A percentile compares a stretch with the other conserved stretches of the same genome.
Evolutionary conservation across 768 basidiomycete genomes (phyloP).

Genomic region (Mycena pura): DNA sequence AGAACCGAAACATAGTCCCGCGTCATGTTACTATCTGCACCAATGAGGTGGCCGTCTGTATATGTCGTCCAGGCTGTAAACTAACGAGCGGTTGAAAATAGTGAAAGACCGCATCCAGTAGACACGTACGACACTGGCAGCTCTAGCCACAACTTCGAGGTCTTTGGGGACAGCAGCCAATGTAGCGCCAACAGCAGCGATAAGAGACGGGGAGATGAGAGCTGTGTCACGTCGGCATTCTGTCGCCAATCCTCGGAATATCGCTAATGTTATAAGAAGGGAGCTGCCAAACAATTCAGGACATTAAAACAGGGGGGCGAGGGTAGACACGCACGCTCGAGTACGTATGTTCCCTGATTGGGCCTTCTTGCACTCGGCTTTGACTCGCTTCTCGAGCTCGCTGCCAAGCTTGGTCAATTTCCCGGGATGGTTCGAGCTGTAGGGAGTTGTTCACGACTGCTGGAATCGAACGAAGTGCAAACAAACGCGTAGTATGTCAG

Average conservation of each 20-base stretch:
- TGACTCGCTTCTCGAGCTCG: slow-evolving; percentile 80
- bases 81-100: slow-evolving; percentile 42
- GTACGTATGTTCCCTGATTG: slow-evolving; percentile 77
- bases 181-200: slow-evolving; percentile 67
- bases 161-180: slow-evolving; percentile 64
- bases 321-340: slow-evolving; percentile 67
- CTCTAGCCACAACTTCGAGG: slow-evolving; percentile 76
- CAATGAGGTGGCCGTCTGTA: slow-evolving; percentile 85
- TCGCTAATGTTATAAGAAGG: slow-evolving; percentile 82
- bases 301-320: neutral
- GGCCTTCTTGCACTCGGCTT: slow-evolving; percentile 69
- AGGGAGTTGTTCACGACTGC: neutral
- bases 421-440: slow-evolving; percentile 74
- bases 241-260: slow-evolving; percentile 80
- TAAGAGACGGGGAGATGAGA: slow-evolving; percentile 72
- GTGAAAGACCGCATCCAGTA: neutral
- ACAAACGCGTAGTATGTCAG: slow-evolving; percentile 82
- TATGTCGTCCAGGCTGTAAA: slow-evolving; percentile 94
- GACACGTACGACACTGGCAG: slow-evolving; percentile 77
- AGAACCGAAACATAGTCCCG: slow-evolving; percentile 74
- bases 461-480: neutral
- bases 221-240: slow-evolving; percentile 88
- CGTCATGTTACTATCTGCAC: slow-evolving; percentile 74
- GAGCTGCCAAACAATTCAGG: slow-evolving; percentile 49
- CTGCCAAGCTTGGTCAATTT: slow-evolving; percentile 79